Evolutionary conservation across 805 yeast genomes (phyloP), one percentile per base, ranked within the genome.

Genomic region (Starmerella ratchasimensis): DNA sequence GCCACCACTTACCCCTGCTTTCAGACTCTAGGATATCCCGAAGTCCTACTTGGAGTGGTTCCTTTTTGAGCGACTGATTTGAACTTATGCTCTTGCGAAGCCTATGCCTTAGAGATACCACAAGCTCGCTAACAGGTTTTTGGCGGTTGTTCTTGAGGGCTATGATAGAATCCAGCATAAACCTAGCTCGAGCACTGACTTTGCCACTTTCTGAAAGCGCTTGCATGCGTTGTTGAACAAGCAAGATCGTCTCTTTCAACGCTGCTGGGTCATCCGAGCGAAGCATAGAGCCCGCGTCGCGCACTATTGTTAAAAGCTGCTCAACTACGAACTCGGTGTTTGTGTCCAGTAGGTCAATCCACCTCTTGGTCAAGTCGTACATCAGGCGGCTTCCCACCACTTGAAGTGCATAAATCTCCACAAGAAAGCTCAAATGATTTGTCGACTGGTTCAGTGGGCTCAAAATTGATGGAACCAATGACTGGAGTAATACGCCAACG

Each of bases 1-100:
- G 65, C 99, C 99, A 90, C 99, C 99, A 90, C 59, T 88, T 90
- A 40, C 99, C 99, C 46, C 74, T 73, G 1, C 77, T 71, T 11
- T 77, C 80, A 18, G 82, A 68, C 43, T 71, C 73, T 34, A 71
- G 73, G 40, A 90, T 83, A 60, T 90, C 99, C 32, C 73, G 76
- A 16, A 88, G 62, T 3, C 81, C 63, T 0, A 90, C 97, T 47
- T 80, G 83, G 19, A 90, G 65, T 2, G 98, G 80, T 38, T 90
- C 97, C 14, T 38, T 46, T 3, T 10, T 16, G 5, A 34, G 18
- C 20, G 59, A 54, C 31, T 68, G 68, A 27, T 61, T 60, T 28
- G 76, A 59, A 1, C 67, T 55, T 30, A 81, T 56, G 36, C 67
- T 69, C 54, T 80, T 81, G 48, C 71, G 77, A 53, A 81, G 58